These are phyloP conservation scores for Amborella trichopoda DNA, from an alignment of 164 flowering plant species.

Conservation along the genomic window DNA sequence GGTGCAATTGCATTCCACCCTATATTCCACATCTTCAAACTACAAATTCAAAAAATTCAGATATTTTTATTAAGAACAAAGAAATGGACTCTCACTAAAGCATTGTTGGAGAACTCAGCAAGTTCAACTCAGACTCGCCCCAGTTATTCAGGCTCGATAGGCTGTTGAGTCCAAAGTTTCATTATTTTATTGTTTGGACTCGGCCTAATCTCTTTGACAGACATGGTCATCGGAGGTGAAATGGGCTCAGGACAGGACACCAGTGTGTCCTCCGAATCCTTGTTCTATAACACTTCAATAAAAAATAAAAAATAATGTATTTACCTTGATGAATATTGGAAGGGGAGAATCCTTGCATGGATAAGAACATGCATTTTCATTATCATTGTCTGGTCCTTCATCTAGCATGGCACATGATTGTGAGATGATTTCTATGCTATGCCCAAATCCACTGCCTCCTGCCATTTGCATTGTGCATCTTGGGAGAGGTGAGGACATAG, in stretches of 20 bases:
- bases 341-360: constrained; percentile 35
- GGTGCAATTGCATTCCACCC: constrained; percentile 33
- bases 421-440: constrained; percentile 58
- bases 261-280: too few relatives aligned
- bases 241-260: neutral
- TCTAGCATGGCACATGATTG: constrained; percentile 41
- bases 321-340: constrained; percentile 73
- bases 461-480: constrained; percentile 59
- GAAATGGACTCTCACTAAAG: neutral
- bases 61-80: neutral
- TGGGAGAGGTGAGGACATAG: too few relatives aligned
- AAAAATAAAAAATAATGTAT: neutral
- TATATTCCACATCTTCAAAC: constrained; percentile 85
- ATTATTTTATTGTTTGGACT: neutral
- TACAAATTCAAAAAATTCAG: constrained; percentile 14
- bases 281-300: too few relatives aligned
- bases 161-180: neutral
- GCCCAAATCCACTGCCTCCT: constrained; percentile 68
- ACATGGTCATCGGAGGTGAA: neutral
- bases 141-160: neutral
- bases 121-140: neutral
- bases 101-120: neutral
- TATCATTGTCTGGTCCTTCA: constrained; percentile 45
- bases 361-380: constrained; percentile 23
- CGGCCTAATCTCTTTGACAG: neutral